Base-by-base conservation (phyloP, 805 yeast genomes). In the Yarrowia porcina region DNA sequence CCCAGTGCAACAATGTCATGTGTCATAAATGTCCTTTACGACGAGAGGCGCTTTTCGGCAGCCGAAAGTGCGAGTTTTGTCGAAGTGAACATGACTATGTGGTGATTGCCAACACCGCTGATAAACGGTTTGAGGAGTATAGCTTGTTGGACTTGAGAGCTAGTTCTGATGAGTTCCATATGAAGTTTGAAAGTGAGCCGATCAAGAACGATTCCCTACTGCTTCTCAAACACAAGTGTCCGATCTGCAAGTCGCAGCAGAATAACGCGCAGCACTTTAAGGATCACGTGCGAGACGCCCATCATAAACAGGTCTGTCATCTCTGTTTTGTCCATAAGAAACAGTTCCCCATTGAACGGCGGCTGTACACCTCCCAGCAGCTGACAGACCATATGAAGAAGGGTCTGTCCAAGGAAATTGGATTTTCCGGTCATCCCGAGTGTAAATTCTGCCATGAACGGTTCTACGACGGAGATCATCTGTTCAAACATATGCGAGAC, bases 381-480 rank as follows among this genome's bases (percentile, higher is more conserved):
- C 77, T 93, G 45, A 84, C 83, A 65, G 79, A 75, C 45, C 99
- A 94, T 74, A 86, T 87, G 70, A 73, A 79, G 3, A 79, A 76
- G 38, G 97, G 97, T 56, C n/a, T 52, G 25, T 21, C 42, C 13
- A 96, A 92, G 69, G 76, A 77, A 8, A 63, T 35, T 17, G 97
- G 97, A 0, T 92, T 92, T 73, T 78, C 74, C 11, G 98, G 98
- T 0, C 98, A 92, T 72, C 97, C 98, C 0, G 76, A 79, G 66
- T 94, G 99, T 78, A 82, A 82, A 66, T 88, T 89, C 72, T 94
- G 99, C 73, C 74, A 80, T 3, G 84, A 84, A 2, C 75, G 96
- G 64, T 92, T 89, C 72, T 94, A 94, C 72, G 89, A 96, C 0
- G 89, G 85, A 39, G 97, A 93, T 72, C 98, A 92, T 72, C 78